Percentiles rank a stretch among this genome's conserved stretches.
phyloP scores from a whole-genome alignment of 2,329 filamentous ascomycete genomes.

The Talaromyces sp. region DNA sequence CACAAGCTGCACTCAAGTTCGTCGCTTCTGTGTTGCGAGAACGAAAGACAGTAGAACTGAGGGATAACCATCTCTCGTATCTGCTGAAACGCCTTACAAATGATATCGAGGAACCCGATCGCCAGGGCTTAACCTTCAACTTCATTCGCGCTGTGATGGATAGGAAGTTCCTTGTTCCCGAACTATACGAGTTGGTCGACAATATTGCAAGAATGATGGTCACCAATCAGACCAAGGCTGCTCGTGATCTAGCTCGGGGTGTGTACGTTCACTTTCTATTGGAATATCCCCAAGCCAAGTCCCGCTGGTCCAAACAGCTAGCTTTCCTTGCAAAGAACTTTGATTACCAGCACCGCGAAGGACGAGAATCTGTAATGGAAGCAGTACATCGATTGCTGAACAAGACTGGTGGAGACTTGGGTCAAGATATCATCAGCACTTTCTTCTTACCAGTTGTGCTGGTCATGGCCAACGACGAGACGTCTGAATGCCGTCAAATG shows the following conservation, averaged over 20 bases:
- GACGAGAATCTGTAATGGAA: constrained; percentile 90
- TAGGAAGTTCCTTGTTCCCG: constrained; percentile 78
- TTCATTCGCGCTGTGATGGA: constrained; percentile 86
- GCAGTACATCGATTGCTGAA: constrained; percentile 79
- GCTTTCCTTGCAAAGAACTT: constrained; percentile 87
- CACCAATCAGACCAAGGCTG: constrained; percentile 86
- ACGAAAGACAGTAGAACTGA: constrained; percentile 70
- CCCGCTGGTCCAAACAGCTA: constrained; percentile 83
- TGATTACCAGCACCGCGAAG: constrained; percentile 83
- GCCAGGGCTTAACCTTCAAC: constrained; percentile 90
- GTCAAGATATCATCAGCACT: constrained; percentile 75
- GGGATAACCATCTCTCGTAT: constrained; percentile 78
- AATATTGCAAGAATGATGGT: constrained; percentile 91
- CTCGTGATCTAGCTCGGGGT: constrained; percentile 81
- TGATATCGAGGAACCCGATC: constrained; percentile 87
- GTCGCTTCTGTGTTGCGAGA: constrained; percentile 82
- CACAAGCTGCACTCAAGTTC: constrained; percentile 86
- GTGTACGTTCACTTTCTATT: constrained; percentile 92
- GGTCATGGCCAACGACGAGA: constrained; percentile 84
- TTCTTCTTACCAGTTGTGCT: constrained; percentile 86
- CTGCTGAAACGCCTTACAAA: constrained; percentile 78
- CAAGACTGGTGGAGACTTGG: constrained; percentile 77
- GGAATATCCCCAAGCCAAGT: constrained; percentile 90
- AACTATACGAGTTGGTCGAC: constrained; percentile 89
- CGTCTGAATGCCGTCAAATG: constrained; percentile 77